A percentile compares a stretch with the other conserved stretches of the same genome.
These are phyloP conservation scores for Camellia lanceoleosa DNA, from an alignment of 148 eudicot genomes.

Conservation along the genomic window DNA sequence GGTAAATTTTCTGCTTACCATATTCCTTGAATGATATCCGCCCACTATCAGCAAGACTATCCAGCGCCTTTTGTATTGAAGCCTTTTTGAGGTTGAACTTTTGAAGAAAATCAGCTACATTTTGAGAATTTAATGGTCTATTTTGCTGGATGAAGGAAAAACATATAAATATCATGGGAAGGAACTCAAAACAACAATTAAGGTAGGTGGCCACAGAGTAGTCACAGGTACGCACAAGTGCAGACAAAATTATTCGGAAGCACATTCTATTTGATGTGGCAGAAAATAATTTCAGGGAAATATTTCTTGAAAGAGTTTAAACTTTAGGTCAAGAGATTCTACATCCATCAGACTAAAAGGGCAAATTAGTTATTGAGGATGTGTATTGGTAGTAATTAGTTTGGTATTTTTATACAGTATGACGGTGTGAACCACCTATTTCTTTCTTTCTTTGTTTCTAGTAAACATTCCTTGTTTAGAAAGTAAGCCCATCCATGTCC, in stretches of 20 bases:
- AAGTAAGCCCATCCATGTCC: too few relatives aligned
- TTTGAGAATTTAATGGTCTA: constrained; percentile 85
- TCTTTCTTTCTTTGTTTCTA: too few relatives aligned
- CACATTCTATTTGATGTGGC: background rate
- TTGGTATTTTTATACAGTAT: background rate
- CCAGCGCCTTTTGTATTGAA: constrained; percentile 87
- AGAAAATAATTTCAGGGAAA: background rate
- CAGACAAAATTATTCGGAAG: background rate
- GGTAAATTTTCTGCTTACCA: constrained; percentile 94
- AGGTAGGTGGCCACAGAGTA: background rate
- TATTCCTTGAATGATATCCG: constrained; percentile 84
- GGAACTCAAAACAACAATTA: background rate
- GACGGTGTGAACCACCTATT: background rate
- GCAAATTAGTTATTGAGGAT: background rate
- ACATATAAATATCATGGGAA: background rate
- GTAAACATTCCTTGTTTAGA: too few relatives aligned
- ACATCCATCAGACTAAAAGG: background rate
- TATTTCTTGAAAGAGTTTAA: background rate
- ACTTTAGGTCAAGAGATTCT: background rate
- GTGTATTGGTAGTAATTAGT: background rate
- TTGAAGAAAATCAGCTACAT: constrained; percentile 85
- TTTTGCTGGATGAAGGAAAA: constrained; percentile 66
- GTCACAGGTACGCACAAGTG: background rate
- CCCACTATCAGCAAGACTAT: constrained; percentile 73
- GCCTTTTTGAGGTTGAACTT: constrained; percentile 91